Base-by-base conservation (phyloP, 1,284 basidiomycete genomes). In the Papiliotrema flavescens region DNA sequence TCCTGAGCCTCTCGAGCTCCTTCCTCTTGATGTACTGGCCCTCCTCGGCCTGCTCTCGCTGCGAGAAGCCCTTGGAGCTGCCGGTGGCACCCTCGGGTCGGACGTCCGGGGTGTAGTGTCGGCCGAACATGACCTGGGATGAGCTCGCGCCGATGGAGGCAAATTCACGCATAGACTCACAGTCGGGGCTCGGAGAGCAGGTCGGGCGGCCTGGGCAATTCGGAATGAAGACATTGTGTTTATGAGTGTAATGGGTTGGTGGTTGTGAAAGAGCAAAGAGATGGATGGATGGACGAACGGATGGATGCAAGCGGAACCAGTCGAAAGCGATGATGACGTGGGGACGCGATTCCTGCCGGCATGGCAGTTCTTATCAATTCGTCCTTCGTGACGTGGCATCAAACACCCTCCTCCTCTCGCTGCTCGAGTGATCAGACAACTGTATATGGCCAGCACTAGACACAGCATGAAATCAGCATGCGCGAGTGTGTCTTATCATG, bases 11-110 rank as follows among this genome's bases (percentile, higher is more conserved):
- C 60, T 70, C 66, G 53, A 56, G 49, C 59, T 70, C 66, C 51
- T 55, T 56, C 54, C 57, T 60, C 54, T 61, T 62, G 65, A 75
- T 69, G 66, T 75, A 75, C 56, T 74, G 67, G 41, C 66, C 63
- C 63, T 75, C 73, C 63, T 71, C 60, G 52, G 73, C 73, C 61
- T 74, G 66, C 61, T 75, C 73, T 40, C 70, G 68, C 47, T 70
- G 50, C 24, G 50, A 53, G 67, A 74, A 75, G 52, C 67, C 66
- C 57, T 67, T 65, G 48, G 69, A 71, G 41, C 57, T 54, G 50
- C 63, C 73, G 37, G 73, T 75, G 41, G 69, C 63, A 45, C 73
- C 73, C 56, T 70, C 73, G 8, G 47, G 40, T 47, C 69, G 51
- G 46, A 53, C 49, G 59, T 67, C 68, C 36, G 70, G 66, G 19